These are phyloP conservation scores for Echites panduratus DNA, from an alignment of 257 asterid genomes.

Conservation along the genomic window DNA sequence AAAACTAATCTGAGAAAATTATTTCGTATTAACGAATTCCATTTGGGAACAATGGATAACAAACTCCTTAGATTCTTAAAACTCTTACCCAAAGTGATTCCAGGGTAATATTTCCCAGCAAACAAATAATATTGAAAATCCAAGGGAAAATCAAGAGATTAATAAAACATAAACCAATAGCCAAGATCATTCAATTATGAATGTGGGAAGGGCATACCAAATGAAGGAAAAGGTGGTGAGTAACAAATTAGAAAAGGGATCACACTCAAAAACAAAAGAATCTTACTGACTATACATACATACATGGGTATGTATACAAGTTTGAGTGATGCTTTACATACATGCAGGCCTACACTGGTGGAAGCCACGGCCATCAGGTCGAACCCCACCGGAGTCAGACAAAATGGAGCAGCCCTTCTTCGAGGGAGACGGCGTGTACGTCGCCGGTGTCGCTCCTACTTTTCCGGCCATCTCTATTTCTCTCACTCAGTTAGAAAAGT, in stretches of 20 bases:
- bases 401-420: conserved; percentile 22
- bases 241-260: background rate
- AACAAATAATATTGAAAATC: background rate
- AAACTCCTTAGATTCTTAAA: background rate
- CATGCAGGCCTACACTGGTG: conserved; percentile 97
- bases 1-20: background rate
- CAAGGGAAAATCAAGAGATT: background rate
- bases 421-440: conserved; percentile 68
- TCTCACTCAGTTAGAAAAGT: background rate
- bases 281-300: conserved; percentile 4
- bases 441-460: conserved; percentile 46
- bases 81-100: background rate
- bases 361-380: conserved; percentile 77
- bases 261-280: background rate
- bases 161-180: background rate
- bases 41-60: background rate
- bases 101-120: background rate
- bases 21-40: background rate
- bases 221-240: too few relatives aligned
- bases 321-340: conserved; percentile 18
- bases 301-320: background rate
- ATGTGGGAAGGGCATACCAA: background rate
- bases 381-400: conserved; percentile 58
- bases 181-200: background rate
- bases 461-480: conserved; percentile 43